Evolutionary conservation across 1,284 basidiomycete genomes (phyloP).

Genomic region (Rhodofomes roseus): DNA sequence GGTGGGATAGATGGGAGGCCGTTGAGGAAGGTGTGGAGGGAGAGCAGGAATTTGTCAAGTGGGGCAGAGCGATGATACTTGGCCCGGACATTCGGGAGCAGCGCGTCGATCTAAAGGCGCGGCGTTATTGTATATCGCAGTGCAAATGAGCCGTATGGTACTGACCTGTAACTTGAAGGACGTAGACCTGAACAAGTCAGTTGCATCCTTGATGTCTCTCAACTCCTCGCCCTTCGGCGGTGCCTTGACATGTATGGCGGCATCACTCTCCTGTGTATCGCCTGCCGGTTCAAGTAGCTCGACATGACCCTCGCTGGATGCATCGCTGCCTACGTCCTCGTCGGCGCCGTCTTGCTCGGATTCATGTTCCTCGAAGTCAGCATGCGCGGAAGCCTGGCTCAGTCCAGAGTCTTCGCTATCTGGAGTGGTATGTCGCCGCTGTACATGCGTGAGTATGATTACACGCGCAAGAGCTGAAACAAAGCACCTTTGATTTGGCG

Average conservation of each 20-base stretch:
- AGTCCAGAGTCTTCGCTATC: not conserved
- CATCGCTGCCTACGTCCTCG: not conserved
- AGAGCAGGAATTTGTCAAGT: constrained; percentile 62
- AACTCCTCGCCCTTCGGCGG: constrained; percentile 73
- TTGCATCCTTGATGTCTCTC: constrained; percentile 70
- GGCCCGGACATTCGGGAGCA: constrained; percentile 77
- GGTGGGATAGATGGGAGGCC: constrained; percentile 55
- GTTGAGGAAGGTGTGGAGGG: constrained; percentile 58
- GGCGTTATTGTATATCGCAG: not conserved
- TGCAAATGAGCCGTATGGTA: not conserved
- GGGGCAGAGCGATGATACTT: constrained; percentile 52
- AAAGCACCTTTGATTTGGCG: not conserved
- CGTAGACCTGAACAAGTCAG: constrained; percentile 78
- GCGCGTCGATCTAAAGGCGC: constrained; percentile 62
- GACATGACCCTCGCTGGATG: not conserved
- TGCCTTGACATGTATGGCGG: not conserved
- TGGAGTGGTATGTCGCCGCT: not conserved
- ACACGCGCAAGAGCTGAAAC: not conserved
- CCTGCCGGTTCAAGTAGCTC: not conserved
- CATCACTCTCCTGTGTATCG: not conserved
- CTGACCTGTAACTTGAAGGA: constrained; percentile 82
- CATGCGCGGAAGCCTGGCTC: not conserved
- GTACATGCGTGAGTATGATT: not conserved
- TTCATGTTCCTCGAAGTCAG: not conserved
- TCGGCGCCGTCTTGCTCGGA: not conserved